These are phyloP conservation scores for Suhomyces atakaporum DNA, from an alignment of 1,139 yeast genomes.

Conservation along the genomic window DNA sequence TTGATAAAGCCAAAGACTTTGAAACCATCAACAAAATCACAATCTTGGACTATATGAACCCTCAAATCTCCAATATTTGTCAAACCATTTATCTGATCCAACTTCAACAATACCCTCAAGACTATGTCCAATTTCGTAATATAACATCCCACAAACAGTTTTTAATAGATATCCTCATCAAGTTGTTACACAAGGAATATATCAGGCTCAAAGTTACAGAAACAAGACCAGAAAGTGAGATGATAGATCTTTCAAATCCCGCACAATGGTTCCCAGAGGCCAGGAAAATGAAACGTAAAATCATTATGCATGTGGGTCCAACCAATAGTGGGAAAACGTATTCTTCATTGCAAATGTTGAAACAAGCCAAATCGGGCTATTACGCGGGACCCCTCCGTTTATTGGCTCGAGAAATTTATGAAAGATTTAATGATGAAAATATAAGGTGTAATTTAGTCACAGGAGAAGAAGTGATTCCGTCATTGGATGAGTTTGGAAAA, in stretches of 20 bases:
- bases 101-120: conserved; percentile 22
- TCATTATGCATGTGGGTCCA: conserved; percentile 93
- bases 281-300: conserved; percentile 72
- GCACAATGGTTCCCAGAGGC: conserved; percentile 91
- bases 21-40: conserved; percentile 4
- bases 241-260: conserved; percentile 64
- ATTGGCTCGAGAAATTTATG: conserved; percentile 88
- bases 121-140: conserved; percentile 20
- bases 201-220: conserved; percentile 19
- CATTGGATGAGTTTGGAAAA: conserved; percentile 66
- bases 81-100: conserved; percentile 24
- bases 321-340: conserved; percentile 97
- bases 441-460: conserved; percentile 81
- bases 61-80: conserved; percentile 25
- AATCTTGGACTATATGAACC: conserved; percentile 33
- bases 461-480: conserved; percentile 87
- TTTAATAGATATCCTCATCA: conserved; percentile 23
- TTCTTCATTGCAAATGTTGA: conserved; percentile 70
- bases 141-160: conserved; percentile 23
- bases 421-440: conserved; percentile 66
- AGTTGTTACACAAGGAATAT: conserved; percentile 27
- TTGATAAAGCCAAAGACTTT: background rate
- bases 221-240: conserved; percentile 17
- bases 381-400: conserved; percentile 94
- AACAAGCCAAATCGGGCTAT: conserved; percentile 74